phyloP scores from a whole-genome alignment of 768 basidiomycete species.

The Pleurotus giganteus region DNA sequence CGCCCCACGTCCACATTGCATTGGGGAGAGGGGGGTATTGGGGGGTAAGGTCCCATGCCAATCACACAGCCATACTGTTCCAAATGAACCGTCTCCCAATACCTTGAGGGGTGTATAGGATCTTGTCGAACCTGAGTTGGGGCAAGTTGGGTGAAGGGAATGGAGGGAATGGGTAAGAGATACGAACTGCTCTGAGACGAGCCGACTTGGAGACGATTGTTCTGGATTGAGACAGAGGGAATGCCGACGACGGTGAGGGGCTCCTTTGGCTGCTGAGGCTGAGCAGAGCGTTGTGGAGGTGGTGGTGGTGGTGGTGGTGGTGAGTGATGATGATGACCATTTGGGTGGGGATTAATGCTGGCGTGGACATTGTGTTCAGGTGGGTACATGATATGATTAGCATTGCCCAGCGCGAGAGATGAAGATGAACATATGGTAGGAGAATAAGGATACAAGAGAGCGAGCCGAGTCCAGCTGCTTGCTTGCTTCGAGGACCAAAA shows the following conservation, averaged over 20 bases:
- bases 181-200: constrained; percentile 67
- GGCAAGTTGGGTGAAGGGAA: constrained; percentile 16
- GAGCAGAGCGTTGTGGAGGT: constrained; percentile 26
- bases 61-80: constrained; percentile 98
- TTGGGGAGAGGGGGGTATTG: constrained; percentile 86
- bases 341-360: constrained; percentile 18
- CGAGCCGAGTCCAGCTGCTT: constrained; percentile 12
- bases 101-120: constrained; percentile 95
- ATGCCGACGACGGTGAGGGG: constrained; percentile 69
- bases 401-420: constrained; percentile 43
- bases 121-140: constrained; percentile 67
- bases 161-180: constrained; percentile 11
- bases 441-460: constrained; percentile 13
- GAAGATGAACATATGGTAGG: constrained; percentile 29
- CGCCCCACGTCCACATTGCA: constrained; percentile 93
- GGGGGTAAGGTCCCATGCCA: constrained; percentile 96
- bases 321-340: constrained; percentile 22
- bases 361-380: constrained; percentile 43
- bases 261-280: constrained; percentile 43
- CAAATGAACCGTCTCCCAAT: constrained; percentile 97
- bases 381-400: constrained; percentile 59
- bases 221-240: constrained; percentile 72
- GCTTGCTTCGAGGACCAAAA: constrained; percentile 11
- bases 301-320: constrained; percentile 21
- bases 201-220: constrained; percentile 71